These are phyloP conservation scores for Arthrinium puccinioides DNA, from an alignment of 2,329 filamentous ascomycete genomes.

Conservation along the genomic window DNA sequence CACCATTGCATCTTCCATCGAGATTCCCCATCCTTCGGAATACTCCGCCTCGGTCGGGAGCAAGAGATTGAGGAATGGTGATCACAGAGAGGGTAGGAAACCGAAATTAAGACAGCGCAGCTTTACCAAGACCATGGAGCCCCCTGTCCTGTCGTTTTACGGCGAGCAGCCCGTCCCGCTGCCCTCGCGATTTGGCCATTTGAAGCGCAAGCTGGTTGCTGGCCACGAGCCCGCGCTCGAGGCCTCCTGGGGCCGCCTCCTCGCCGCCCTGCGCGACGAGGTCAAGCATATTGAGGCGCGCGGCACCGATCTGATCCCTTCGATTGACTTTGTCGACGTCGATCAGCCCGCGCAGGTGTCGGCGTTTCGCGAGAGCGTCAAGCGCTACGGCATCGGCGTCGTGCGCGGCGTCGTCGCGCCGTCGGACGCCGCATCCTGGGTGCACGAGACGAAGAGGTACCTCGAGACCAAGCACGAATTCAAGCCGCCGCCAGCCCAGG, in stretches of 20 bases:
- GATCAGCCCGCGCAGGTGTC: conserved; percentile 38
- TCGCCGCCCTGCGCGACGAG: conserved; percentile 43
- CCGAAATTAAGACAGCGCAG: conserved; percentile 21
- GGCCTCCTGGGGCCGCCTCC: conserved; percentile 46
- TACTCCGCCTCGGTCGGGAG: conserved; percentile 10
- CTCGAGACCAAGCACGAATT: conserved; percentile 40
- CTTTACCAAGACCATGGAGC: conserved; percentile 33
- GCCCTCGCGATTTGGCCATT: conserved; percentile 48
- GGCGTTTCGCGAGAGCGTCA: conserved; percentile 48
- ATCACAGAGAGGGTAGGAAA: conserved; percentile 21
- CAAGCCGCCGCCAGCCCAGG: conserved; percentile 50
- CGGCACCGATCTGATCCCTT: conserved; percentile 46
- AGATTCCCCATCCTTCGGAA: conserved; percentile 3
- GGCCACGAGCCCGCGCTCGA: conserved; percentile 48
- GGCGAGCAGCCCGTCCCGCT: conserved; percentile 50
- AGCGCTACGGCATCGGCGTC: conserved; percentile 57
- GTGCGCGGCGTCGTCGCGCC: conserved; percentile 57
- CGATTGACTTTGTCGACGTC: conserved; percentile 46
- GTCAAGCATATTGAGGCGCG: conserved; percentile 43
- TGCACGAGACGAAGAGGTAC: conserved; percentile 53
- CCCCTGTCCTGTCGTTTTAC: conserved; percentile 49
- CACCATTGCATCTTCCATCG: conserved; percentile 3
- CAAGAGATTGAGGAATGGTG: conserved; percentile 21
- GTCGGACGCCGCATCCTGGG: conserved; percentile 47
- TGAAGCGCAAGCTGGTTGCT: conserved; percentile 47